Percentiles rank a stretch among this genome's conserved stretches.
Evolutionary conservation across 2,329 filamentous ascomycete species (phyloP).

Genomic region (Colletotrichum melonis): DNA sequence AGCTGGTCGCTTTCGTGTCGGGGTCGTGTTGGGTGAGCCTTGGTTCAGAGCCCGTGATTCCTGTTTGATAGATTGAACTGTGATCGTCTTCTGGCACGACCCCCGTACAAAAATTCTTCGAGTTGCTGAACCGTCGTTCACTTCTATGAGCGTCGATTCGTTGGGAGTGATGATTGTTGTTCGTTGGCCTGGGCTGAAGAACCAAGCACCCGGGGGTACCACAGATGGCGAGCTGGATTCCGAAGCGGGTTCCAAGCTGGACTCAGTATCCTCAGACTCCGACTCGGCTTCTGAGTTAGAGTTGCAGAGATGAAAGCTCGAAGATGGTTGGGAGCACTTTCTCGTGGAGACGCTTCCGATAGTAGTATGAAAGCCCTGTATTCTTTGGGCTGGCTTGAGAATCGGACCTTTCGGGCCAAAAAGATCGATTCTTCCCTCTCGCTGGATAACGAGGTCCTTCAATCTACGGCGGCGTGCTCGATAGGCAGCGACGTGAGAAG

Average conservation of each 20-base stretch:
- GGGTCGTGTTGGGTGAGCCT: neutral
- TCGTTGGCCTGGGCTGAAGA: neutral
- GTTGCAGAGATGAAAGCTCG: neutral
- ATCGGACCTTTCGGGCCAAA: neutral
- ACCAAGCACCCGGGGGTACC: neutral
- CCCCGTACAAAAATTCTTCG: neutral
- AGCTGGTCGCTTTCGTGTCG: slow-evolving; percentile 43
- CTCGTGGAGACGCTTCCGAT: neutral
- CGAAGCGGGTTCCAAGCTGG: no score
- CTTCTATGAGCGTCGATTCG: neutral
- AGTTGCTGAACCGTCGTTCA: neutral
- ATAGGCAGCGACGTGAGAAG: neutral
- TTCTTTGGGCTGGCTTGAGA: neutral
- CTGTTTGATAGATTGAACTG: neutral
- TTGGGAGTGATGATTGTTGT: neutral
- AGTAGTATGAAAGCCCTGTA: neutral
- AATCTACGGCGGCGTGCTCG: neutral
- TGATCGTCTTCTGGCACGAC: neutral
- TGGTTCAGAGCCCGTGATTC: neutral
- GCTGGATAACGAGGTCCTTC: neutral
- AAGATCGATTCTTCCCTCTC: neutral
- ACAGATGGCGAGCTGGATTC: neutral
- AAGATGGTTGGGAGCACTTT: neutral
- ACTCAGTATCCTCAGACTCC: no score
- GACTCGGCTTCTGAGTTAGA: neutral